phyloP scores from a whole-genome alignment of 179 eudicot genomes.

The Vitellaria paradoxa region DNA sequence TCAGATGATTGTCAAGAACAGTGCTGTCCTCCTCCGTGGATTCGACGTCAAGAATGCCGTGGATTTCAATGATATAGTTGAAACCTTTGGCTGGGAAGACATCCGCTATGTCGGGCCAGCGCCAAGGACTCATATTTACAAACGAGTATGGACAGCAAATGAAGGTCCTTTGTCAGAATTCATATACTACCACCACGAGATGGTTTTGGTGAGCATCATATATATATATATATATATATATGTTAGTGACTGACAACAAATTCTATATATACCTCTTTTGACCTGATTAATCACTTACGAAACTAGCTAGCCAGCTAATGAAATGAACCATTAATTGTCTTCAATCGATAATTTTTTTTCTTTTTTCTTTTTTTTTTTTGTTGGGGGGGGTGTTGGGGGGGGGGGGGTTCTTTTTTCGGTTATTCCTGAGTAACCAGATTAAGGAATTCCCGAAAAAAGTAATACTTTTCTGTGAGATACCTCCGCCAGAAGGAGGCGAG shows the following conservation, averaged over 20 bases:
- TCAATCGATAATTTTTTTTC: too few relatives aligned
- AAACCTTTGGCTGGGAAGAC: slow-evolving; percentile 41
- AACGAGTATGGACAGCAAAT: slow-evolving; percentile 47
- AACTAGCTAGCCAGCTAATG: too few relatives aligned
- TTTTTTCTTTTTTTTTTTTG: too few relatives aligned
- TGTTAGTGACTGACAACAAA: too few relatives aligned
- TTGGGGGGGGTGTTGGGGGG: too few relatives aligned
- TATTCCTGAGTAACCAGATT: slow-evolving; percentile 14
- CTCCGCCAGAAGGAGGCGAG: slow-evolving; percentile 49
- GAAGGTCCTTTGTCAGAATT: slow-evolving; percentile 50
- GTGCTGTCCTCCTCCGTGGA: slow-evolving; percentile 48
- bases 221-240: too few relatives aligned
- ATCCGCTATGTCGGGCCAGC: slow-evolving; percentile 48
- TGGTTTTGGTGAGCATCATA: slow-evolving; percentile 38
- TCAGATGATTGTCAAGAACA: slow-evolving; percentile 34
- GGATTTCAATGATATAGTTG: slow-evolving; percentile 44
- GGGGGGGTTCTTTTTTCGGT: too few relatives aligned
- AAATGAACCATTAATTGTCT: too few relatives aligned
- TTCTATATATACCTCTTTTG: too few relatives aligned
- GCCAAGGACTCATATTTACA: slow-evolving; percentile 36
- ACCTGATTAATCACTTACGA: too few relatives aligned
- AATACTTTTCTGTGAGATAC: slow-evolving; percentile 45
- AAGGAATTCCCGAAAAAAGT: slow-evolving; percentile 37
- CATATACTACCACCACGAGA: slow-evolving; percentile 53
- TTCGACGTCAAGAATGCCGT: slow-evolving; percentile 36